A percentile compares a stretch with the other conserved stretches of the same genome.
Evolutionary conservation across 1,139 yeast species (phyloP).

Genomic region (Magnusiomyces suaveolens): DNA sequence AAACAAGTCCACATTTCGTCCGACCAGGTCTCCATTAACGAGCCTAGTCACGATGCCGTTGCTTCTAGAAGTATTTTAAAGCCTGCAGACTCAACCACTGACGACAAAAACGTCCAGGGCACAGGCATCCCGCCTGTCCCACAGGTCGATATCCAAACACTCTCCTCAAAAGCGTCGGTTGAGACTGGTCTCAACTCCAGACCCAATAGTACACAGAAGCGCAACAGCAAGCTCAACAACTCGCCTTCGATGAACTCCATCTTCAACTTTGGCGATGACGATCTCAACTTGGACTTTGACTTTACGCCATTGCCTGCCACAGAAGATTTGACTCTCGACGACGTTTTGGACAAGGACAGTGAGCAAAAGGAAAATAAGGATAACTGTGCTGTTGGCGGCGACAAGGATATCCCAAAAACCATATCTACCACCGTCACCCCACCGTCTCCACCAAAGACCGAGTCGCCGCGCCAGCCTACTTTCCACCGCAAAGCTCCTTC

Average conservation of each 20-base stretch:
- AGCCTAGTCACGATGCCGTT: constrained; percentile 8
- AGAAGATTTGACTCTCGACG: not conserved
- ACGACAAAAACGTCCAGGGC: not conserved
- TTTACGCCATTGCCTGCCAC: not conserved
- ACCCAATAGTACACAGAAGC: too few species aligned
- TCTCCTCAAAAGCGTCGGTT: not conserved
- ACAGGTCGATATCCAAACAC: not conserved
- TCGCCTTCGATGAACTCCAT: constrained; percentile 5
- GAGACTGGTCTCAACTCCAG: too few species aligned
- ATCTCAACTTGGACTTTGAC: constrained; percentile 2
- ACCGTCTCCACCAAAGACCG: not conserved
- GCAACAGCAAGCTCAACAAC: too few species aligned
- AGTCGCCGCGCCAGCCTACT: not conserved
- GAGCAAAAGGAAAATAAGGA: not conserved
- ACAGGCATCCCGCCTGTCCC: not conserved
- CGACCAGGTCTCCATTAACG: constrained; percentile 7
- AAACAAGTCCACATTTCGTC: constrained; percentile 25
- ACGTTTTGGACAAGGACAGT: not conserved
- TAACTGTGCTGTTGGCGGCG: not conserved
- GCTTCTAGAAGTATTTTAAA: constrained; percentile 2
- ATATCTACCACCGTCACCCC: not conserved
- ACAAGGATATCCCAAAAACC: not conserved
- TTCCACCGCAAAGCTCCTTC: not conserved
- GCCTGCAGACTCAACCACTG: not conserved
- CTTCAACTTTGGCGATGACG: constrained; percentile 3